Evolutionary conservation across 1,284 basidiomycete genomes (phyloP).

Genomic region (Ganoderma leucocontextum): DNA sequence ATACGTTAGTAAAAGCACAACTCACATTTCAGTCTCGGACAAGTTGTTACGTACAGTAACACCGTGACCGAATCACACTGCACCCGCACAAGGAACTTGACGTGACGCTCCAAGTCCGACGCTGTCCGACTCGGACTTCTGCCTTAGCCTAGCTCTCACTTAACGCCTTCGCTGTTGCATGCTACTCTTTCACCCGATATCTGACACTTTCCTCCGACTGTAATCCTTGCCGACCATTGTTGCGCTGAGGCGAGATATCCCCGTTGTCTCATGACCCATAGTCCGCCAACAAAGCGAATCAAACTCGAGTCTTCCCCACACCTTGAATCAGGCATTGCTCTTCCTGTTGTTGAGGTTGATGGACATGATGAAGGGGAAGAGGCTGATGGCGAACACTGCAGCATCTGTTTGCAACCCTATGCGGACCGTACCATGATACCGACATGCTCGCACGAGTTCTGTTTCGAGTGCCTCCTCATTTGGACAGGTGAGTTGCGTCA

Average conservation of each 20-base stretch:
- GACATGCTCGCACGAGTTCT: slow-evolving; percentile 87
- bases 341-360: neutral
- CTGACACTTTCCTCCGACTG: neutral
- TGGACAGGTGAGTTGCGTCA: slow-evolving; percentile 74
- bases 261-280: slow-evolving; percentile 18
- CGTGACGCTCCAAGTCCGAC: neutral
- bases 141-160: neutral
- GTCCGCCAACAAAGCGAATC: slow-evolving; percentile 37
- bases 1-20: no score
- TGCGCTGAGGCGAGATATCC: neutral
- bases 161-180: neutral
- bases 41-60: neutral
- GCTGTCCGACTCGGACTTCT: neutral
- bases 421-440: slow-evolving; percentile 83
- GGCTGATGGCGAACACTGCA: slow-evolving; percentile 53
- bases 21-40: no score
- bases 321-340: slow-evolving; percentile 1
- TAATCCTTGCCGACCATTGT: neutral
- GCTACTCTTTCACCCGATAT: neutral
- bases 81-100: neutral
- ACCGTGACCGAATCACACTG: slow-evolving; percentile 4
- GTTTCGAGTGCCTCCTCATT: slow-evolving; percentile 85
- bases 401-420: slow-evolving; percentile 82
- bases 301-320: slow-evolving; percentile 30
- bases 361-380: slow-evolving; percentile 16